Evolutionary conservation across 2,329 filamentous ascomycete genomes (phyloP), one percentile per base, ranked within the genome.

Genomic region (Tricladium varicosporioides): DNA sequence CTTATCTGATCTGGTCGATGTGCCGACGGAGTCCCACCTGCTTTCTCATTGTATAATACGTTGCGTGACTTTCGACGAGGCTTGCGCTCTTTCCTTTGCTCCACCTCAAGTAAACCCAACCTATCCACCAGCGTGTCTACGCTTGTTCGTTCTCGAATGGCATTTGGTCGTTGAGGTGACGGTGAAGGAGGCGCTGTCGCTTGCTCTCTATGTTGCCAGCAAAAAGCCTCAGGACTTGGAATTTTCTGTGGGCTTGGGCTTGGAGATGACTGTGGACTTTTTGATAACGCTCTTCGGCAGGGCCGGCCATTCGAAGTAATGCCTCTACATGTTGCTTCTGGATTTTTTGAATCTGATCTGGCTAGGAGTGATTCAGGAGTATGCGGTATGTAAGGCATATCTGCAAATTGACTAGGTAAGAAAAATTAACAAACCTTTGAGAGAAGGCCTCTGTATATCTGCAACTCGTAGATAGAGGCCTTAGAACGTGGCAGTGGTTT

Each of bases 141-240:
- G 67, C 92, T 97, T 33, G 85, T 87, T 51, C 89, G 80, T 56
- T 83, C 78, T 64, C 86, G 72, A 3, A 86, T 82, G 5, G 83
- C 76, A 15, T 75, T 44, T 68, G 67, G 53, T 59, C 69, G 57
- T 70, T 44, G 70, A 71, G 57, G 68, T 67, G 66, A 54, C 53
- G 62, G 4, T 75, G 48, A 45, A 16, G 53, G 53, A 77, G 76
- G 1, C 78, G 75, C 59, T 74, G 79, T 15, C 71, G 67, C 63
- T 73, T 99, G 94, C 56, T 94, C 91, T 70, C 90, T 92, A 76
- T 99, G 94, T 72, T 97, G 92, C 88, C 90, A 96, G 78, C 93
- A 97, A 75, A 92, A 97, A 48, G 54, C 70, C 53, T 62, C 71
- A 56, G 50, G 66, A 64, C 51, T 70, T 63, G 57, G 54, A 43